Percentiles rank a stretch among this genome's conserved stretches.
phyloP scores from a whole-genome alignment of 73 alveolate genomes.

The Uronychia setigera region DNA sequence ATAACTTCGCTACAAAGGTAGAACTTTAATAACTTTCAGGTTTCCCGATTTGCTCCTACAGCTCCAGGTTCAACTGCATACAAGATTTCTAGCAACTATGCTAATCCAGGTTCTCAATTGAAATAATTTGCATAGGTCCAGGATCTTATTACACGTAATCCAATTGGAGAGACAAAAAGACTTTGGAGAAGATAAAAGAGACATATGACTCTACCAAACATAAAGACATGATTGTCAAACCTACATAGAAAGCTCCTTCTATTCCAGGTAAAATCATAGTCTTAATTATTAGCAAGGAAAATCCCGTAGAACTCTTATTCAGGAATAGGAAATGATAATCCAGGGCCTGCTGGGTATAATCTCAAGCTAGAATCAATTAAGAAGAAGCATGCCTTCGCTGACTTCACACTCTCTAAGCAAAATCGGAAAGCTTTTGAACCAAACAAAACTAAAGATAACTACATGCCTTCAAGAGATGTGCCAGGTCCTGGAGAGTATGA shows the following conservation, averaged over 20 bases:
- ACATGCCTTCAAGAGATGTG: slow-evolving; percentile 23
- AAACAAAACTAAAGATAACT: slow-evolving; percentile 27
- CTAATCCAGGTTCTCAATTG: slow-evolving; percentile 46
- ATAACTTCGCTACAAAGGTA: slow-evolving; percentile 50
- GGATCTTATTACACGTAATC: slow-evolving; percentile 41
- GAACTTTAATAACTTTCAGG: slow-evolving; percentile 11
- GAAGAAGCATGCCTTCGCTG: slow-evolving; percentile 24
- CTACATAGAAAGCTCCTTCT: slow-evolving; percentile 56
- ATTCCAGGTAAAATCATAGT: slow-evolving; percentile 27
- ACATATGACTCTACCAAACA: slow-evolving; percentile 34
- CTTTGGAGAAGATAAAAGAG: slow-evolving; percentile 17
- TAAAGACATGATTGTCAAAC: slow-evolving; percentile 35
- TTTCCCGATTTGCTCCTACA: slow-evolving; percentile 64
- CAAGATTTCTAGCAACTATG: slow-evolving; percentile 30
- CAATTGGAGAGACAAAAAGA: slow-evolving; percentile 41
- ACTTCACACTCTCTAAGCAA: slow-evolving; percentile 25
- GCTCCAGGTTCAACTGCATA: slow-evolving; percentile 70
- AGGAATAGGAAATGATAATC: slow-evolving; percentile 61
- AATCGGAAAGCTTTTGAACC: slow-evolving; percentile 49
- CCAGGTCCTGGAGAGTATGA: slow-evolving; percentile 74
- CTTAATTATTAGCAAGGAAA: slow-evolving; percentile 19
- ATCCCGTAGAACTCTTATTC: slow-evolving; percentile 45
- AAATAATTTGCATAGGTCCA: slow-evolving; percentile 18
- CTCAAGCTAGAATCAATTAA: slow-evolving; percentile 30
- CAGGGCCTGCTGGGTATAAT: slow-evolving; percentile 70